These are phyloP conservation scores for Jamesozyma hellenica DNA, from an alignment of 805 yeast genomes.

Conservation along the genomic window DNA sequence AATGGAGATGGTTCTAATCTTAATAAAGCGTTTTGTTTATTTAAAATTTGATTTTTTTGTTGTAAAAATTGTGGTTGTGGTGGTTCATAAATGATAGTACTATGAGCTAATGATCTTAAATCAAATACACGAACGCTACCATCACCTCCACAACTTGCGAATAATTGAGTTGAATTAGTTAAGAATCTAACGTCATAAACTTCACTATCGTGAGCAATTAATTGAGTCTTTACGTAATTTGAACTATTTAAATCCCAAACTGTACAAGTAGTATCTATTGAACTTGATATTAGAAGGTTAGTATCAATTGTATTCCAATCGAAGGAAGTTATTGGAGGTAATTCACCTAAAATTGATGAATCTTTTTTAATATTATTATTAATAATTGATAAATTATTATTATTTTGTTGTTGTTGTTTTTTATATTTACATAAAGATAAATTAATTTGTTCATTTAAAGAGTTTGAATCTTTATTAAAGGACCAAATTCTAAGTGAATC, in stretches of 20 bases:
- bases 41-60: slow-evolving; percentile 1
- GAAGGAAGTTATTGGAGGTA: slow-evolving; percentile 87
- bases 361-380: background rate
- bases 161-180: slow-evolving; percentile 56
- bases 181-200: slow-evolving; percentile 87
- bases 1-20: slow-evolving; percentile 67
- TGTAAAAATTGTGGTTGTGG: slow-evolving; percentile 17
- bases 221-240: slow-evolving; percentile 73
- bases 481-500: slow-evolving; percentile 28
- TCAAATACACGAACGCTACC: slow-evolving; percentile 92
- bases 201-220: slow-evolving; percentile 93
- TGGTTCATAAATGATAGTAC: slow-evolving; percentile 89
- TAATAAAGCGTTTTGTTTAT: slow-evolving; percentile 48
- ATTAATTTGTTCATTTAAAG: slow-evolving; percentile 33
- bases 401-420: slow-evolving; percentile 30
- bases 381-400: slow-evolving; percentile 22
- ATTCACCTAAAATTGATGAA: slow-evolving; percentile 19
- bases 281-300: slow-evolving; percentile 64
- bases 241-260: slow-evolving; percentile 62
- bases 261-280: slow-evolving; percentile 94
- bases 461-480: slow-evolving; percentile 17
- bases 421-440: slow-evolving; percentile 35
- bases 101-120: slow-evolving; percentile 77
- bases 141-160: slow-evolving; percentile 90
- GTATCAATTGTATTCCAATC: slow-evolving; percentile 82